Conservation (phyloP, 768 basidiomycete species). For the Lactarius pseudohatsudake region DNA sequence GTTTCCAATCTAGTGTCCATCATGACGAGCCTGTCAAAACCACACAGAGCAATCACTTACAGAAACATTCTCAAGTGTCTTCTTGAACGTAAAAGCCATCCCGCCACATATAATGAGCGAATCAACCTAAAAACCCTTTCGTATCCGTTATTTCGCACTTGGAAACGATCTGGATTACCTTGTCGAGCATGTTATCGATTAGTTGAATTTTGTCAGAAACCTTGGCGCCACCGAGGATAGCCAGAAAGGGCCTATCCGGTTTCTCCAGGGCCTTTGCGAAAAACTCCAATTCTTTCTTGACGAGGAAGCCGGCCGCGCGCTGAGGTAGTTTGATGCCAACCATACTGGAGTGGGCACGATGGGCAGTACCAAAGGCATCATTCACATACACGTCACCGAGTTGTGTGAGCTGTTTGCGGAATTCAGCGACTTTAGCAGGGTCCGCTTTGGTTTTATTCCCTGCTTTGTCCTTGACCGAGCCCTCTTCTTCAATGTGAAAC, state of each 20-base stretch:
- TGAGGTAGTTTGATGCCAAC: slow-evolving; percentile 92
- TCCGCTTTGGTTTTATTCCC: slow-evolving; percentile 95
- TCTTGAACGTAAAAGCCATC: slow-evolving; percentile 99
- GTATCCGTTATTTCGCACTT: slow-evolving; percentile 10
- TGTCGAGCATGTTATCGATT: slow-evolving; percentile 98
- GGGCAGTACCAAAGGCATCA: slow-evolving; percentile 98
- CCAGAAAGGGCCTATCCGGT: slow-evolving; percentile 94
- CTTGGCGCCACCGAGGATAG: slow-evolving; percentile 97
- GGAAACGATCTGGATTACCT: slow-evolving; percentile 48
- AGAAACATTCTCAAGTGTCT: slow-evolving; percentile 76
- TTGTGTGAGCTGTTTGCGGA: slow-evolving; percentile 83
- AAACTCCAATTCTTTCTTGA: slow-evolving; percentile 98
- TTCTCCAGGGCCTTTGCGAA: slow-evolving; percentile 97
- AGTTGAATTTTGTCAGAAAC: slow-evolving; percentile 99
- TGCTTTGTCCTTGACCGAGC: slow-evolving; percentile 88
- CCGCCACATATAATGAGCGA: slow-evolving; percentile 96
- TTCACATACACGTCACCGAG: slow-evolving; percentile 98
- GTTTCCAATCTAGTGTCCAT: slow-evolving; percentile 70
- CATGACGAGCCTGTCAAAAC: slow-evolving; percentile 8
- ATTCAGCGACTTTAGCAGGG: slow-evolving; percentile 71
- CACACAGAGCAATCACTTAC: slow-evolving; percentile 42
- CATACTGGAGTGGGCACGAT: slow-evolving; percentile 98
- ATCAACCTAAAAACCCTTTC: slow-evolving; percentile 61
- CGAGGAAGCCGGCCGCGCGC: slow-evolving; percentile 91
- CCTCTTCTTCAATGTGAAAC: slow-evolving; percentile 98